Percentiles rank a stretch among this genome's conserved stretches.
Conservation (phyloP, 768 basidiomycete species). For the Termitomyces sp. region DNA sequence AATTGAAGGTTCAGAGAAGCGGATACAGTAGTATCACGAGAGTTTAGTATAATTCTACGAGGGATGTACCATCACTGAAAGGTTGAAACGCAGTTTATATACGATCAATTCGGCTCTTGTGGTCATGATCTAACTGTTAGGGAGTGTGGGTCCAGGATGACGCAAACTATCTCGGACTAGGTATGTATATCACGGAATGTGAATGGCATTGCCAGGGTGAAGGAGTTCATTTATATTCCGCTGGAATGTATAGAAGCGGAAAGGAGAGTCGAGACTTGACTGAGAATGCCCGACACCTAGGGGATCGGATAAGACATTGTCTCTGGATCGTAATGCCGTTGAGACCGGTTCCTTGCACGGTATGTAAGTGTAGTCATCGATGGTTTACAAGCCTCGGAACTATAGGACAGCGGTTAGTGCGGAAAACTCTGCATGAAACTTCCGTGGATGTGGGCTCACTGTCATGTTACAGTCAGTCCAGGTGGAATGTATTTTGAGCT, state of each 20-base stretch:
- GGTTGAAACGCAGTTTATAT: too few species aligned
- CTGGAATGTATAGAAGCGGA: not conserved
- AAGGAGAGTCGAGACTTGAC: not conserved
- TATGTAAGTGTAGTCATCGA: not conserved
- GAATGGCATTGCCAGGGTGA: not conserved
- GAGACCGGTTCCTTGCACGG: not conserved
- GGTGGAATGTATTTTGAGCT: not conserved
- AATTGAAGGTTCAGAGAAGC: too few species aligned
- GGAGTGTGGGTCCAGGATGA: not conserved
- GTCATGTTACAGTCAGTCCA: not conserved
- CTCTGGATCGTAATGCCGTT: not conserved
- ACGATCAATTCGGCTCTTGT: not conserved
- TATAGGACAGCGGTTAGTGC: not conserved
- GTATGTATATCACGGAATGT: not conserved
- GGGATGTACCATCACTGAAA: too few species aligned
- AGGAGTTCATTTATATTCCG: not conserved
- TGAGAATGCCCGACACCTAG: not conserved
- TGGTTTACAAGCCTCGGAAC: constrained; percentile 5
- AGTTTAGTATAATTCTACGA: too few species aligned
- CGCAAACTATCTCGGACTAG: not conserved
- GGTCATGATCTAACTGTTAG: not conserved
- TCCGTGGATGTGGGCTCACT: not conserved
- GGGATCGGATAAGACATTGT: not conserved
- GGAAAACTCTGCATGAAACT: not conserved
- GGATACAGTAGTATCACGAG: not conserved